phyloP scores from a whole-genome alignment of 2,329 filamentous ascomycete genomes.

The Verticillium nonalfalfae region DNA sequence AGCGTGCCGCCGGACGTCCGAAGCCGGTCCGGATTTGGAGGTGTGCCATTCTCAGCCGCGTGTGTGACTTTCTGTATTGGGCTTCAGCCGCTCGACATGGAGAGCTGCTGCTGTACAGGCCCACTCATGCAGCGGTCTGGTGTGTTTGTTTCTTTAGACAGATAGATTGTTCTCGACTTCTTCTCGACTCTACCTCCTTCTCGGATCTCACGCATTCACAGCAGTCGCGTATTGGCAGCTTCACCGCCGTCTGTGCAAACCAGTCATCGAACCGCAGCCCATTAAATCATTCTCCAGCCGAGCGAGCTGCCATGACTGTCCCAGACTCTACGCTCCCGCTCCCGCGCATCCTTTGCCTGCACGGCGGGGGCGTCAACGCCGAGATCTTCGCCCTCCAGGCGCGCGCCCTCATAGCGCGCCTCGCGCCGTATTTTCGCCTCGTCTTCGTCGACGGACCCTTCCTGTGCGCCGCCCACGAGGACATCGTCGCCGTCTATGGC shows the following conservation, averaged over 20 bases:
- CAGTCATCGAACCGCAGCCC: too few relatives aligned
- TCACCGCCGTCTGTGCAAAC: background rate
- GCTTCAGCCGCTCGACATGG: background rate
- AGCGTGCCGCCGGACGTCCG: background rate
- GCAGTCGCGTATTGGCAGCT: background rate
- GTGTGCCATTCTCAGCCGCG: background rate
- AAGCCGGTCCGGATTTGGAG: background rate
- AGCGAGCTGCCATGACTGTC: background rate
- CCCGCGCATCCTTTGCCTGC: constrained; percentile 73
- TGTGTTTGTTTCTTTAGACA: background rate
- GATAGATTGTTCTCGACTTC: too few relatives aligned
- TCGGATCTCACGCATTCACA: background rate
- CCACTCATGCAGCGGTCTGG: background rate
- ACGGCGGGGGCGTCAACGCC: constrained; percentile 72
- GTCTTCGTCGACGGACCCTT: constrained; percentile 69
- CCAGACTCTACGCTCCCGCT: constrained; percentile 18
- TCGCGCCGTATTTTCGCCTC: constrained; percentile 57
- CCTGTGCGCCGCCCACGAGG: constrained; percentile 52
- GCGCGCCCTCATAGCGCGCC: constrained; percentile 41
- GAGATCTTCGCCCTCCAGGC: constrained; percentile 63
- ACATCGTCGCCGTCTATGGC: constrained; percentile 58
- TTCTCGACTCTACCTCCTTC: background rate
- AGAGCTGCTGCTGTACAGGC: background rate
- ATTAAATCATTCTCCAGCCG: too few relatives aligned
- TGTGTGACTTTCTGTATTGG: background rate